Base-by-base conservation (phyloP, 768 basidiomycete species). In the Rhodotorula kratochvilovae region DNA sequence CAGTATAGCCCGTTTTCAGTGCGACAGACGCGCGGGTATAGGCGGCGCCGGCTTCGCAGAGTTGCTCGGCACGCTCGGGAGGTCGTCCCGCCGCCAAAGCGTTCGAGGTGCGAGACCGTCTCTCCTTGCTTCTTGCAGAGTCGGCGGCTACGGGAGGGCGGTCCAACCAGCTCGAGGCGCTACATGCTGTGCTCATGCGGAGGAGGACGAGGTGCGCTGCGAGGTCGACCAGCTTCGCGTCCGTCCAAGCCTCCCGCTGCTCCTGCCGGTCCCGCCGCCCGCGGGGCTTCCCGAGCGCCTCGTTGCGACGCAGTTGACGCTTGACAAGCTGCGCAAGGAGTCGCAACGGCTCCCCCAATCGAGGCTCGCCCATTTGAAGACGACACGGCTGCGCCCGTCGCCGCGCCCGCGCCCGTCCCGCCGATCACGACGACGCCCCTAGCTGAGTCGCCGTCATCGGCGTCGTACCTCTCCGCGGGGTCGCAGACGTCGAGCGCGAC, bases 221-320 rank as follows among this genome's bases (percentile, higher is more conserved):
- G 92, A 99, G 80, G 84, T 97, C 77, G 96, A 97, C 81, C 90
- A 93, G 72, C 96, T 93, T 90, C 88, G 92, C 67, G 86, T 87
- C 73, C 87, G 89, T 60, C 86, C 86, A 33, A 87, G 85, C 35
- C 85, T 92, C 66, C 86, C 87, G 23, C 54, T 65, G 1, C 66
- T 76, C n/a, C n/a, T n/a, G n/a, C n/a, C n/a, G n/a, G n/a, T n/a
- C 12, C 74, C 74, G 10, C 74, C 74, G 25, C 71, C 74, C 1
- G 39, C 42, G 42, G 71, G 71, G 5, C 64, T 72, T 12, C 65
- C 67, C 50, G 51, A 69, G 55, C 55, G 46, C 2, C 46, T 46
- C 31, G 21, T 39, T 5, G 71, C 71, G 25, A 72, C 71, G 10
- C 46, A 50, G 25, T 2, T 67, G 36, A 72, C 67, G 27, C 36